Percentiles rank a stretch among this genome's conserved stretches.
Conservation (phyloP, 306 rosid genomes). For the Vicia faba region DNA sequence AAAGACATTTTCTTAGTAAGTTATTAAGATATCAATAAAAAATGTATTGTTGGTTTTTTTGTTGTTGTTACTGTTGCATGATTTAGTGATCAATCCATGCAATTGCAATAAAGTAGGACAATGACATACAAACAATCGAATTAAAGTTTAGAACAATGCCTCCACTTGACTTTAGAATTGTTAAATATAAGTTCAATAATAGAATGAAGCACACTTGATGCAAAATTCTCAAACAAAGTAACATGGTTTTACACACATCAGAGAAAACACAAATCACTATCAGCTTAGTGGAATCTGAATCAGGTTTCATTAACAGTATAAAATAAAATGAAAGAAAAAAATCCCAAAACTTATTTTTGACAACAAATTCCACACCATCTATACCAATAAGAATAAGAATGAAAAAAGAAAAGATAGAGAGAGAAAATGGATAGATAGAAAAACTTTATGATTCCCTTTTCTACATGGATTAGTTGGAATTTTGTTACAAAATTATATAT, state of each 20-base stretch:
- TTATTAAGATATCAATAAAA: background rate
- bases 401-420: background rate
- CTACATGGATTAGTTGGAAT: slow-evolving; percentile 38
- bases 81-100: background rate
- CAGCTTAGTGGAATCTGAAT: slow-evolving; percentile 47
- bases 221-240: background rate
- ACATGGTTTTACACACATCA: slow-evolving; percentile 1
- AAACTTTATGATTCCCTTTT: slow-evolving; percentile 33
- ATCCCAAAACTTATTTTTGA: slow-evolving; percentile 4
- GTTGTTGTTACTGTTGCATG: background rate
- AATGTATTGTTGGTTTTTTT: background rate
- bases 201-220: background rate
- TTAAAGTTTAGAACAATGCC: background rate
- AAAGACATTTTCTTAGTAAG: background rate
- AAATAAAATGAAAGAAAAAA: background rate
- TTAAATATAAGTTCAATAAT: slow-evolving; percentile 19
- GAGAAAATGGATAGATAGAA: background rate
- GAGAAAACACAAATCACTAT: slow-evolving; percentile 21
- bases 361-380: slow-evolving; percentile 7
- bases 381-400: background rate
- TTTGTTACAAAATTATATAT: slow-evolving; percentile 39
- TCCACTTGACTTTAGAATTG: slow-evolving; percentile 1
- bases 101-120: background rate
- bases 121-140: background rate
- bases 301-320: slow-evolving; percentile 32